phyloP scores from a whole-genome alignment of 1,284 basidiomycete species.

The Tylopilus sp. region DNA sequence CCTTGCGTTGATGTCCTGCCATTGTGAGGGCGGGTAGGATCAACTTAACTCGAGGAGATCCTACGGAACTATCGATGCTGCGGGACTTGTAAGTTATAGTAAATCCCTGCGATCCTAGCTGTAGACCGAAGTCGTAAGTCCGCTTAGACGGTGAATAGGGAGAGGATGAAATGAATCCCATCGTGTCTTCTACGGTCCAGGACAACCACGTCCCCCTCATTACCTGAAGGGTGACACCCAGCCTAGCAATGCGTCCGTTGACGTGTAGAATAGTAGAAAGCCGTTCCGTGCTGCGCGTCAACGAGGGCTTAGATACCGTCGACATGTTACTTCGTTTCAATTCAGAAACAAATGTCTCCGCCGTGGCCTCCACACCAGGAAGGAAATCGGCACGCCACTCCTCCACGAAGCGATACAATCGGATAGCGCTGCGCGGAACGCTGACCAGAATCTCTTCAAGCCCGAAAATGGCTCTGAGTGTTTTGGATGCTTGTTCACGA shows the following conservation, averaged over 20 bases:
- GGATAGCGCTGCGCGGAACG: slow-evolving; percentile 75
- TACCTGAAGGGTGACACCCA: slow-evolving; percentile 65
- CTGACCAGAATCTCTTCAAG: slow-evolving; percentile 48
- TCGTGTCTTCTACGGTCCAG: slow-evolving; percentile 56
- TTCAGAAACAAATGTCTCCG: slow-evolving; percentile 64
- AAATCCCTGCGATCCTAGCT: slow-evolving; percentile 61
- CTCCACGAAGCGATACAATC: slow-evolving; percentile 70
- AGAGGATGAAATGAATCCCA: slow-evolving; percentile 46
- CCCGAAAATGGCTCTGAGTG: slow-evolving; percentile 42
- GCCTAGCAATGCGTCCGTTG: slow-evolving; percentile 46
- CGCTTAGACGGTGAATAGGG: slow-evolving; percentile 34
- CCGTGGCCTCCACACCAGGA: slow-evolving; percentile 61
- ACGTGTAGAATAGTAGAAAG: slow-evolving; percentile 41
- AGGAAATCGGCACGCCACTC: slow-evolving; percentile 79
- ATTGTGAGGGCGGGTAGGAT: slow-evolving; percentile 61
- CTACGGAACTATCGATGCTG: slow-evolving; percentile 33
- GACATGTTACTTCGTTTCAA: slow-evolving; percentile 39
- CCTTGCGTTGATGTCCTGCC: slow-evolving; percentile 51
- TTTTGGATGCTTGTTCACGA: slow-evolving; percentile 40
- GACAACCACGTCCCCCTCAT: slow-evolving; percentile 84
- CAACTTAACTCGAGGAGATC: slow-evolving; percentile 51
- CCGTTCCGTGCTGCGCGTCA: slow-evolving; percentile 27
- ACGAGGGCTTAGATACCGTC: slow-evolving; percentile 21
- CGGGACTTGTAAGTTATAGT: slow-evolving; percentile 53
- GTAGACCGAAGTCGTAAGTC: slow-evolving; percentile 55